Evolutionary conservation across 1,139 yeast species (phyloP), one percentile per base, ranked within the genome.

Genomic region (Hemisphaericaspora subhashii): DNA sequence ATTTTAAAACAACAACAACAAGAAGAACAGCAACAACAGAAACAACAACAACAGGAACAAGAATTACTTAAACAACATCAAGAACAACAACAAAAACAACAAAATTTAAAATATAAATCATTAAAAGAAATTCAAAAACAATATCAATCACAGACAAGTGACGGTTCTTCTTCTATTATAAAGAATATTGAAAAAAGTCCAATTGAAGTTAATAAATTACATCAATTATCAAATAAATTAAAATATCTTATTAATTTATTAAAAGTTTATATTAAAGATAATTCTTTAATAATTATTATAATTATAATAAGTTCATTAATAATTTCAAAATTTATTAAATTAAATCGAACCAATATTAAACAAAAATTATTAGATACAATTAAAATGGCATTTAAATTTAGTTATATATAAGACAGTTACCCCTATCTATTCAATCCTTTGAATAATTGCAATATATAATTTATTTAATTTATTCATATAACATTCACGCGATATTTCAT

Each of bases 371-470:
- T 54, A 39, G 74, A 71, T 37, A 69, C 75, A 0, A 46, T 72
- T 17, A 54, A 54, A 42, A 72, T 72, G 77, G 77, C 77, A 8
- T 67, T 72, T 50, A 66, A 69, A 50, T 63, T 72, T 34, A 68
- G 68, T 33, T 72, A 68, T 45, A 52, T 68, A 41, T 67, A 50
- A 33, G 9, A 11, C 20, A n/a, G n/a, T n/a, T n/a, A n/a, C n/a
- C n/a, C n/a, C n/a, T n/a, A n/a, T n/a, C n/a, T n/a, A n/a, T n/a
- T n/a, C n/a, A n/a, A n/a, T n/a, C n/a, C n/a, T n/a, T n/a, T n/a
- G n/a, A n/a, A n/a, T n/a, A n/a, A n/a, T n/a, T n/a, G n/a, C n/a
- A n/a, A n/a, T n/a, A n/a, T n/a, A n/a, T n/a, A n/a, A n/a, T n/a
- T n/a, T n/a, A n/a, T n/a, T n/a, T n/a, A n/a, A n/a, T n/a, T n/a